Base-by-base conservation (phyloP, 306 rosid species). In the Cicer bijugum region DNA sequence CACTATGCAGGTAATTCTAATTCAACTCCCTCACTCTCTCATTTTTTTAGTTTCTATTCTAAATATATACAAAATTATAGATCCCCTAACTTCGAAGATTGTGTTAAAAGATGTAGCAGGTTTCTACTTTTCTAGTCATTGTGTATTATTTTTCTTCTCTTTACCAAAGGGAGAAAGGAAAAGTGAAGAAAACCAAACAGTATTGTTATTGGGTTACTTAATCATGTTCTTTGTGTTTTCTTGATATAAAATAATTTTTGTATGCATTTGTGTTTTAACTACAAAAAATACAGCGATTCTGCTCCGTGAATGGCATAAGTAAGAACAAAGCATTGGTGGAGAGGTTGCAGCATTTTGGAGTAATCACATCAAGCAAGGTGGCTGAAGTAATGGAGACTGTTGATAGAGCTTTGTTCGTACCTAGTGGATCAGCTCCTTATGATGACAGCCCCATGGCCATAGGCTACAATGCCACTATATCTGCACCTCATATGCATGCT, bases 401-500 rank as follows among this genome's bases (percentile, higher is more conserved):
- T 42, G 97, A 95, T 63, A 88, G 99, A 80, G 99, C 89, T 23
- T 81, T 88, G 56, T 95, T 95, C 69, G 97, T 88, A 38, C 99
- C 97, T 0, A 82, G 78, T 53, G 99, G 92, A 33, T 63, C 74
- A 12, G 74, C 83, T 1, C 75, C 97, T 38, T 95, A 95, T 81
- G 87, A 78, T 9, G 99, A 95, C 51, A 87, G 85, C 60, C 97
- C 99, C 53, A 65, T 91, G 92, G 75, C 93, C 0, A 91, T 95
- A 67, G 99, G 99, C 15, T 91, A 87, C 72, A 95, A 95, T 85
- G 99, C 88, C 56, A 95, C 99, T 45, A 95, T 95, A 76, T 95
- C 99, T 76, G 99, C 99, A 19, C 99, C 99, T 58, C 99, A 95
- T 66, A 95, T 95, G 99, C 99, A 95, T 44, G 99, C 93, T 5